phyloP scores from a whole-genome alignment of 176 grass and related monocot genomes.

The Rhynchospora pubera region DNA sequence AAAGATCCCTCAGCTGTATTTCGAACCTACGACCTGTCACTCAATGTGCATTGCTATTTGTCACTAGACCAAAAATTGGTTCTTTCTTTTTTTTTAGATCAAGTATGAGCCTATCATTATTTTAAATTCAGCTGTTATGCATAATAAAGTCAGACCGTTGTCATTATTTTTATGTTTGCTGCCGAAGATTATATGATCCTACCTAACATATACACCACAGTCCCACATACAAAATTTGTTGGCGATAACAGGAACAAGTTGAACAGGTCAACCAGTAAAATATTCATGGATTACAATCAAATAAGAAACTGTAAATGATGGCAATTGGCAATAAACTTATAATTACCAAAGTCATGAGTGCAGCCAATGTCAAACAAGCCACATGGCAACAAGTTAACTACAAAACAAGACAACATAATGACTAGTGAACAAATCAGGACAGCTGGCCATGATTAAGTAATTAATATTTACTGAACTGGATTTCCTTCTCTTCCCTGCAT shows the following conservation, averaged over 20 bases:
- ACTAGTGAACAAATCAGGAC: not conserved
- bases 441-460: not conserved
- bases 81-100: no score
- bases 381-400: not conserved
- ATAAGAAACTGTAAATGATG: not conserved
- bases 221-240: no score
- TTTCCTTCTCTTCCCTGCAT: not conserved
- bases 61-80: no score
- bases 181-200: no score
- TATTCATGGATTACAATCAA: not conserved
- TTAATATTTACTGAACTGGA: not conserved
- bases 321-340: not conserved
- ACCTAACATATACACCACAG: no score
- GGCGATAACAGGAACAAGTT: not conserved
- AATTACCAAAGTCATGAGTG: not conserved
- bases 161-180: no score
- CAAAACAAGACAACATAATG: not conserved
- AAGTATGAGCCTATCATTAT: no score
- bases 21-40: no score
- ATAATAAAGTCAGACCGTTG: no score
- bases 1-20: no score
- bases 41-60: no score
- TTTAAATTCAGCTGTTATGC: no score
- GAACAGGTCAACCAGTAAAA: not conserved
- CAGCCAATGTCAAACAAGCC: not conserved